Conservation (phyloP, 257 asterid genomes). For the Linaria vulgaris region DNA sequence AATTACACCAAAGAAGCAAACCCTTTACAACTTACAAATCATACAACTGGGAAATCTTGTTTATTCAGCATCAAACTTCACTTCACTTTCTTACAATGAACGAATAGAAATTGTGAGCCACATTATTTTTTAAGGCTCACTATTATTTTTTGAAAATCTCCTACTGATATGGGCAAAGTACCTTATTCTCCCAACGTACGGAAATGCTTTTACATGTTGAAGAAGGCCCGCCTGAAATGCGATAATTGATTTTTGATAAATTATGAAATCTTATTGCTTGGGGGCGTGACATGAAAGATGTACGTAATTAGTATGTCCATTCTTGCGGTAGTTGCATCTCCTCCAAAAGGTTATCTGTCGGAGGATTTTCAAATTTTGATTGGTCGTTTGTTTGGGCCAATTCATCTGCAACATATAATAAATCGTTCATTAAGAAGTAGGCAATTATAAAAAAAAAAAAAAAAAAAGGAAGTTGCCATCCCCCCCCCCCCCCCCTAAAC, state of each 20-base stretch:
- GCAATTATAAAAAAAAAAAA: neutral
- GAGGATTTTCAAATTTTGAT: neutral
- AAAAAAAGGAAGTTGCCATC: no score
- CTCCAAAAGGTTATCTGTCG: neutral
- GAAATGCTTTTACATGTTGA: neutral
- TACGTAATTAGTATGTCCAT: constrained; percentile 41
- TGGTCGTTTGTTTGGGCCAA: neutral
- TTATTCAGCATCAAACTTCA: neutral
- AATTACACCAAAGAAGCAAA: neutral
- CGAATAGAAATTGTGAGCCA: neutral
- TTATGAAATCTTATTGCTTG: neutral
- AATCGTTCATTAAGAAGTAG: neutral
- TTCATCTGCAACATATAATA: constrained; percentile 20
- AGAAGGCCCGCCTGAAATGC: neutral
- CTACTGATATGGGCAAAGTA: neutral
- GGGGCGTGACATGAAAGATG: no score
- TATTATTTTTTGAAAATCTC: constrained; percentile 18
- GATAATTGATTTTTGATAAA: neutral
- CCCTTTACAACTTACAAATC: neutral
- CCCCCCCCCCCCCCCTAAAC: no score
- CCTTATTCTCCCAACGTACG: neutral
- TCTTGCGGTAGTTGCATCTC: constrained; percentile 42
- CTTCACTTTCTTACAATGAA: neutral
- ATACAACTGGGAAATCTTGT: neutral
- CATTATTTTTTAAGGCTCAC: neutral